phyloP scores from a whole-genome alignment of 768 basidiomycete genomes.

The Calocybe cyanea region DNA sequence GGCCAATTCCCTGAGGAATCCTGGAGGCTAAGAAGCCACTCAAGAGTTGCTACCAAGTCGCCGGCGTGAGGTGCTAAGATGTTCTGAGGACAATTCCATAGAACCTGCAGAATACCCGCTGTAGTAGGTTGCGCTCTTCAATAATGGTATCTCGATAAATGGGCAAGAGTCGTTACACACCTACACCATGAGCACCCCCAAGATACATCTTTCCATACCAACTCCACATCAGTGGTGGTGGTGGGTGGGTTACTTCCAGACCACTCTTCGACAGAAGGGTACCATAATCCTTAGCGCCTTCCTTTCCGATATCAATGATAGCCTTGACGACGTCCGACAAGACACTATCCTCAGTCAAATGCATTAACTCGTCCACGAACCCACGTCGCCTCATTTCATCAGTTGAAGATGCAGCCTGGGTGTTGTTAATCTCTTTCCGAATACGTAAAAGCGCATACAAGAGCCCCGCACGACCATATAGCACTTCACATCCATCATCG shows the following conservation, averaged over 20 bases:
- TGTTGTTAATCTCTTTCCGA: slow-evolving; percentile 18
- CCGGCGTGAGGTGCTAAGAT: slow-evolving; percentile 34
- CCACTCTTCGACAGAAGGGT: slow-evolving; percentile 19
- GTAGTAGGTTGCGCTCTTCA: background rate
- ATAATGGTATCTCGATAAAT: background rate
- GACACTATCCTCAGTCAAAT: slow-evolving; percentile 30
- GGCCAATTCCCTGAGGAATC: slow-evolving; percentile 52
- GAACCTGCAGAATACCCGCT: slow-evolving; percentile 53
- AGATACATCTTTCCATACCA: slow-evolving; percentile 58
- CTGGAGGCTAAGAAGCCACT: slow-evolving; percentile 46
- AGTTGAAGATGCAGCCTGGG: background rate
- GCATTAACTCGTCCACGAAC: slow-evolving; percentile 6
- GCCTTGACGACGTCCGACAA: slow-evolving; percentile 37
- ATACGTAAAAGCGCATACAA: slow-evolving; percentile 49
- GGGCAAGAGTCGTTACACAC: slow-evolving; percentile 25
- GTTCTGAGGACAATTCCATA: slow-evolving; percentile 38
- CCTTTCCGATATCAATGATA: slow-evolving; percentile 41
- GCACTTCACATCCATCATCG: slow-evolving; percentile 47
- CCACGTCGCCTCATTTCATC: slow-evolving; percentile 1
- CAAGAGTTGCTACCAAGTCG: slow-evolving; percentile 39
- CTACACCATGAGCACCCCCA: slow-evolving; percentile 58
- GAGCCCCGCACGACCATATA: slow-evolving; percentile 57
- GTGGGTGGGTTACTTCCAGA: slow-evolving; percentile 1
- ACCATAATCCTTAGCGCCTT: slow-evolving; percentile 32
- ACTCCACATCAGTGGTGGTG: slow-evolving; percentile 54